Evolutionary conservation across 1,284 basidiomycete genomes (phyloP).

Genomic region (Cryptococcus maquisensis): DNA sequence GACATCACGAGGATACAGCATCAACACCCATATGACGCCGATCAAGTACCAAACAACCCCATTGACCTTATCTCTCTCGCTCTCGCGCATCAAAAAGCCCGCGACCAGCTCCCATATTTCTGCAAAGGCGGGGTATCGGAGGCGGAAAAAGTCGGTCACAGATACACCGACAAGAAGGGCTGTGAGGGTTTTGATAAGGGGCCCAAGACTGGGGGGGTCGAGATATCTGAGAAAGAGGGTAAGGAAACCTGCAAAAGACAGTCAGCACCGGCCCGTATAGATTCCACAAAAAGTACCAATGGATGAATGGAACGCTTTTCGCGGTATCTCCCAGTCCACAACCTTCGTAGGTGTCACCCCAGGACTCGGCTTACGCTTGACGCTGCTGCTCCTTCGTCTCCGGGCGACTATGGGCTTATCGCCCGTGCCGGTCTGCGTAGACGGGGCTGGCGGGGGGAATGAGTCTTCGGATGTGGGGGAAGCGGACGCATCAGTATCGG

Average conservation of each 20-base stretch:
- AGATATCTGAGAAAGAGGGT: constrained; percentile 64
- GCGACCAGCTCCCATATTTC: constrained; percentile 68
- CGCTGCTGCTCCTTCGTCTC: constrained; percentile 31
- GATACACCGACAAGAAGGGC: constrained; percentile 66
- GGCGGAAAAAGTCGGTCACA: constrained; percentile 72
- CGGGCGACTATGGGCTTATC: constrained; percentile 23
- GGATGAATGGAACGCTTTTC: constrained; percentile 84
- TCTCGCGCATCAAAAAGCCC: constrained; percentile 90
- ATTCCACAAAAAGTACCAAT: constrained; percentile 63
- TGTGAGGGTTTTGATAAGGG: constrained; percentile 64
- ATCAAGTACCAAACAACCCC: constrained; percentile 95
- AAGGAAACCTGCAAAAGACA: constrained; percentile 62
- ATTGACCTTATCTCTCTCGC: constrained; percentile 76
- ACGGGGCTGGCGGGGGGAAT: constrained; percentile 34
- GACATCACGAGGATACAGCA: constrained; percentile 77
- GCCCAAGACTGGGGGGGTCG: constrained; percentile 48
- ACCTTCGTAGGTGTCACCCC: constrained; percentile 43
- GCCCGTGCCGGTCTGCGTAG: constrained; percentile 26
- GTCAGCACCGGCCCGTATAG: neutral
- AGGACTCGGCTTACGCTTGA: constrained; percentile 40
- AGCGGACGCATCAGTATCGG: too few relatives aligned
- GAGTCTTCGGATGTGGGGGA: neutral
- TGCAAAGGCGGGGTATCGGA: constrained; percentile 67
- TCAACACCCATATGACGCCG: constrained; percentile 78
- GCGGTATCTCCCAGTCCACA: constrained; percentile 70